Evolutionary conservation across 768 basidiomycete genomes (phyloP), one percentile per base, ranked within the genome.

Genomic region (Filobasidium wieringae): DNA sequence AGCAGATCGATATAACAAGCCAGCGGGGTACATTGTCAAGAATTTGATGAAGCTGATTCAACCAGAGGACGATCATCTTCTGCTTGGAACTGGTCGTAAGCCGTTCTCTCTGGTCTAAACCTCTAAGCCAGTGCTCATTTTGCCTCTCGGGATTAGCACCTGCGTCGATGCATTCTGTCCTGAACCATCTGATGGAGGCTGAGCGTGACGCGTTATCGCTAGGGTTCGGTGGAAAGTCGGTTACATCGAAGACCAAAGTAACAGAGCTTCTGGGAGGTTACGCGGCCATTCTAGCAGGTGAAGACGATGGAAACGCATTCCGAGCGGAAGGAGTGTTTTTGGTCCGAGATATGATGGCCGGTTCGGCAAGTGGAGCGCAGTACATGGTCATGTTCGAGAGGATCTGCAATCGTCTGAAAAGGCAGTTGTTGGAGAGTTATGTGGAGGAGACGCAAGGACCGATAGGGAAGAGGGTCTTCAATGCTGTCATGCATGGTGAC

Each of bases 391-490:
- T 91, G 66, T 91, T 88, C 64, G 84, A 84, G 63, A 78, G 81
- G 55, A 80, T 90, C 41, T 79, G 80, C 32, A 77, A 78, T 53
- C 79, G 86, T 49, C 74, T 95, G 58, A 81, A 84, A 68, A 76
- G 81, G 64, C 80, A 80, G 22, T 79, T 89, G 1, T 71, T 93
- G 43, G 89, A 92, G 66, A 80, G 84, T 8, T 80, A 88, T 27
- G 79, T 89, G 36, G 77, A 84, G 65, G 88, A 95, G 66, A 81
- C 84, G 65, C 84, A 90, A 66, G 91, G 91, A 6, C 78, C 82
- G 15, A 83, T 85, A 37, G 90, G 86, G 26, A 84, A 92, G 4
- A 79, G 92, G 54, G 84, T 96, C 43, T 72, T 96, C 54, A 80
- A 85, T 45, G 75, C 93, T 24, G 74, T 96, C 32, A 69, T 87